phyloP scores from a whole-genome alignment of 1,284 basidiomycete genomes.

The Neotropicomus parvogracilis region DNA sequence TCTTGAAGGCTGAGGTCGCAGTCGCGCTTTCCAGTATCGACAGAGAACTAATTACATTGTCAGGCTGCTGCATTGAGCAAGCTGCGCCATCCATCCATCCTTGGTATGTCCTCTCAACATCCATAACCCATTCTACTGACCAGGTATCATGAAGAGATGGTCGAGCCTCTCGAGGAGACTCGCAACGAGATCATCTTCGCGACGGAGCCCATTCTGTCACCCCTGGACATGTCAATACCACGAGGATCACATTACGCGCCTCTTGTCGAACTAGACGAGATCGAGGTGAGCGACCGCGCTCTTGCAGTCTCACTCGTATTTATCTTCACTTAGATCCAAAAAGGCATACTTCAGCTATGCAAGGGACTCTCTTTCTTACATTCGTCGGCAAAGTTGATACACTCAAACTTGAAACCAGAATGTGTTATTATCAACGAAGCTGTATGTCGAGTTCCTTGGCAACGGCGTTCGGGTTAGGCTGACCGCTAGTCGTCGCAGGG shows the following conservation, averaged over 20 bases:
- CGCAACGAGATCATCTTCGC: slow-evolving; percentile 87
- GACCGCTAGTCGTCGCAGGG: slow-evolving; percentile 52
- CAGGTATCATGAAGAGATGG: slow-evolving; percentile 67
- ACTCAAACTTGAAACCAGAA: slow-evolving; percentile 87
- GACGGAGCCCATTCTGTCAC: slow-evolving; percentile 84
- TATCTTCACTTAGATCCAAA: slow-evolving; percentile 75
- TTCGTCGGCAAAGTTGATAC: slow-evolving; percentile 85
- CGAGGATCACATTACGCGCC: slow-evolving; percentile 53
- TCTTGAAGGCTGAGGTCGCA: slow-evolving; percentile 84
- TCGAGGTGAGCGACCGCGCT: slow-evolving; percentile 60
- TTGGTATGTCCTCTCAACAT: slow-evolving; percentile 50
- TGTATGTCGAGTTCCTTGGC: slow-evolving; percentile 44
- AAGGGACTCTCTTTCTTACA: slow-evolving; percentile 94
- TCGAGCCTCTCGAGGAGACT: slow-evolving; percentile 96
- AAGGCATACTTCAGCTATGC: slow-evolving; percentile 91
- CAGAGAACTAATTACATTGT: slow-evolving; percentile 2
- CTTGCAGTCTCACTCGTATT: slow-evolving; percentile 12
- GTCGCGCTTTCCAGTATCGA: neutral
- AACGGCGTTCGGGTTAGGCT: neutral
- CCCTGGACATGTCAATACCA: slow-evolving; percentile 71
- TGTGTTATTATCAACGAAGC: slow-evolving; percentile 84
- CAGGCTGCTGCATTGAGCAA: slow-evolving; percentile 85
- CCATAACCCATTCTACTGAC: slow-evolving; percentile 11
- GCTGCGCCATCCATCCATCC: slow-evolving; percentile 89
- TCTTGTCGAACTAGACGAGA: slow-evolving; percentile 78